Conservation (phyloP, 2,329 filamentous ascomycete genomes). For the Paracoccidioides lutzii region DNA sequence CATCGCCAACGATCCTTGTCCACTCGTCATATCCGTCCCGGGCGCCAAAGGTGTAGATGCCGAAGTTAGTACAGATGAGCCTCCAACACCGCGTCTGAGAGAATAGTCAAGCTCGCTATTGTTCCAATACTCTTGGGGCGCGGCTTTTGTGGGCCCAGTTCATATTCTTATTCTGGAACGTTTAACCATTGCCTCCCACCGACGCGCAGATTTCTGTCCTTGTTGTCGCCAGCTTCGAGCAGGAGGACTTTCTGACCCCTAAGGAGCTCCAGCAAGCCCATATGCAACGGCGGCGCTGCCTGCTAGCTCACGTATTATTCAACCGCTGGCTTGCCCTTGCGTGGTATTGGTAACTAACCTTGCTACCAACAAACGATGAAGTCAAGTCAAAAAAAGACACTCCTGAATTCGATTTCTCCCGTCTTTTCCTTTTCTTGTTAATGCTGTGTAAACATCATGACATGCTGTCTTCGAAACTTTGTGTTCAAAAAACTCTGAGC, state of each 20-base stretch:
- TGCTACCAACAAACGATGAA: constrained; percentile 33
- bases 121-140: constrained; percentile 33
- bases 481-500: no score
- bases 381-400: constrained; percentile 15
- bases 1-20: constrained; percentile 44
- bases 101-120: constrained; percentile 37
- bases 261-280: constrained; percentile 36
- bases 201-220: constrained; percentile 35
- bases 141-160: constrained; percentile 42
- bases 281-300: constrained; percentile 45
- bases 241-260: constrained; percentile 43
- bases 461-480: no score
- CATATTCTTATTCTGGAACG: constrained; percentile 37
- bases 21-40: constrained; percentile 51
- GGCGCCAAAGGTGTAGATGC: constrained; percentile 43
- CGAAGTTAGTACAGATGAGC: constrained; percentile 43
- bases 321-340: not conserved
- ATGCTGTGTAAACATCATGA: no score
- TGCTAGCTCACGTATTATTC: constrained; percentile 42
- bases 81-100: constrained; percentile 41
- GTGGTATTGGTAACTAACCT: constrained; percentile 5
- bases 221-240: constrained; percentile 45
- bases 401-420: not conserved
- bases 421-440: not conserved
- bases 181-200: constrained; percentile 44